Base-by-base conservation (phyloP, 2,329 filamentous ascomycete genomes). In the Rutstroemia sp. region DNA sequence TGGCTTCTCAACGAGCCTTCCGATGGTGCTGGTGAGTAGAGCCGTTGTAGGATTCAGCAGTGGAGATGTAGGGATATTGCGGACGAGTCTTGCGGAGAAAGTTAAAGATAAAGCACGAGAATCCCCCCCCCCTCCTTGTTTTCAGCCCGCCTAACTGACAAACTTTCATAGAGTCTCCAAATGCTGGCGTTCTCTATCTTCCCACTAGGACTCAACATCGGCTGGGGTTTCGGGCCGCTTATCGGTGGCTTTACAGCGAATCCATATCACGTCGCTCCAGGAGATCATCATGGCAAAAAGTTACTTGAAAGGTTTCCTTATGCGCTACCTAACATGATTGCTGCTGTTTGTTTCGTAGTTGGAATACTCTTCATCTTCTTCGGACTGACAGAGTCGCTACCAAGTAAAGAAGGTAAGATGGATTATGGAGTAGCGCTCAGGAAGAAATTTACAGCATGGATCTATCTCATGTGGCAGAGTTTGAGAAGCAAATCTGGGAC, bases 31-130 rank as follows among this genome's bases (percentile, higher is more conserved):
- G 42, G 75, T 91, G 25, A 78, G 77, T 76, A 78, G 89, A 17
- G 88, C 84, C 60, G 61, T 88, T n/a, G 86, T 86, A 0, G 89
- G 89, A 1, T 70, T 88, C 6, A 90, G 92, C 65, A 84, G 84
- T 2, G 88, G 88, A 2, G 89, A 89, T 65, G 79, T 88, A 4
- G 85, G 85, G 0, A 83, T 89, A 4, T 85, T 89, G 82, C 73
- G 86, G 57, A 88, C 85, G 4, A 85, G 88, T 79, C 86, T 88
- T 41, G 79, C 80, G 0, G 87, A 90, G 69, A 84, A 47, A 44
- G 54, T 42, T 23, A 12, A 42, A 42, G 48, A 47, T 21, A 47
- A 23, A 21, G 30, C 34, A 38, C 14, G 17, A 49, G 14, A 34
- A 2, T 34, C 30, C 14, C 30, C 30, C 30, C 25, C 30, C 25